Base-by-base conservation (phyloP, 2,329 filamentous ascomycete species). In the Neofusicoccum kwambonambiense region DNA sequence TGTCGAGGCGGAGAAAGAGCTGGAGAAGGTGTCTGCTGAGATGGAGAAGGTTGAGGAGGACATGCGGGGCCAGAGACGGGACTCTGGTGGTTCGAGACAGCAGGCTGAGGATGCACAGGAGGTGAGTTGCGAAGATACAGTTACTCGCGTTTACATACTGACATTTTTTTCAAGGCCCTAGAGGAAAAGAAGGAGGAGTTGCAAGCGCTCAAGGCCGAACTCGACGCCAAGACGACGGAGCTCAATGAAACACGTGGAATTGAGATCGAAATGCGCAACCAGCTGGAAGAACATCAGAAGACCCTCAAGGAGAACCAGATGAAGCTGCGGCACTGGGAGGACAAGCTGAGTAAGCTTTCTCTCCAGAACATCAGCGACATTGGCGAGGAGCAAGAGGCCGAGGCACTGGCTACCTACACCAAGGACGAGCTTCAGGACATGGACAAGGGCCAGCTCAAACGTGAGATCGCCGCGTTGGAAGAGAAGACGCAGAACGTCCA, bases 261-360 rank as follows among this genome's bases (percentile, higher is more conserved):
- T 3, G 95, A 99, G 77, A 97, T 99, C 67, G 95, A 99, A 78
- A 97, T 98, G 93, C 90, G 91, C 68, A 98, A 98, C 79, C 96
- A 96, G 80, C 88, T 99, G 1, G 95, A 98, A 74, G 94, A 98
- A 74, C 95, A 94, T 76, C 91, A 97, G 69, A 99, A 99, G 79
- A 87, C 89, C 9, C 84, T 98, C 13, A 78, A 81, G 0, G 94
- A 98, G 73, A 97, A 96, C 77, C 89, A 96, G 76, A 93, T 91
- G 78, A 88, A 91, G 66, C 84, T 91, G 45, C 85, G 84, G 42
- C 92, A 97, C 80, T 98, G 93, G 93, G 83, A 93, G 63, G 92
- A 97, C 66, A 97, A 98, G 80, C 82, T 96, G 8, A 84, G 85
- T 61, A 98, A 97, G 80, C 86, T 99, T 31, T 80, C 84, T 3